Percentiles rank a stretch among this genome's conserved stretches.
phyloP scores from a whole-genome alignment of 441 rosid genomes.

The Manihot esculenta region DNA sequence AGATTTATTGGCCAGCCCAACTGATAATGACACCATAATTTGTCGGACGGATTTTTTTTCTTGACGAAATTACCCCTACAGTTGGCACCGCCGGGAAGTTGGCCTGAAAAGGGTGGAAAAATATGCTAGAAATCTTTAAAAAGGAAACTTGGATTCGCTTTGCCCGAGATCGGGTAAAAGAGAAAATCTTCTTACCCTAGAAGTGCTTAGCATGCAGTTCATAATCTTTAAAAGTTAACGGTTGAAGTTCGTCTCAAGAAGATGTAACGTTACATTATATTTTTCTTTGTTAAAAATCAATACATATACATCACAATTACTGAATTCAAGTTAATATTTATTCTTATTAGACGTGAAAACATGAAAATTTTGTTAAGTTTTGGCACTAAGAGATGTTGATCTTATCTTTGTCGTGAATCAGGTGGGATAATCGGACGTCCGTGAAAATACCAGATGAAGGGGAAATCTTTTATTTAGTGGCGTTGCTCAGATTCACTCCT shows the following conservation, averaged over 20 bases:
- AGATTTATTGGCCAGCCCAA: slow-evolving; percentile 40
- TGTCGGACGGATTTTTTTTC: slow-evolving; percentile 28
- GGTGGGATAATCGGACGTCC: slow-evolving; percentile 80
- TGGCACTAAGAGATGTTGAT: too few relatives aligned
- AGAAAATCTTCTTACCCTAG: too few relatives aligned
- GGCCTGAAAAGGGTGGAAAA: too few relatives aligned
- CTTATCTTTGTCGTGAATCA: slow-evolving; percentile 15
- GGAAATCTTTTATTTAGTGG: slow-evolving; percentile 81
- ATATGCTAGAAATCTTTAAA: not conserved
- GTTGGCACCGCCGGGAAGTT: not conserved
- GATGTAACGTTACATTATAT: too few relatives aligned
- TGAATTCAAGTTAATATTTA: too few relatives aligned
- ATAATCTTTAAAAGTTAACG: too few relatives aligned
- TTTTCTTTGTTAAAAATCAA: too few relatives aligned
- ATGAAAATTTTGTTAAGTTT: too few relatives aligned
- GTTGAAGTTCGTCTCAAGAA: too few relatives aligned
- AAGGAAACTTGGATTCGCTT: not conserved
- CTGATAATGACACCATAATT: slow-evolving; percentile 41
- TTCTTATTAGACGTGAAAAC: too few relatives aligned
- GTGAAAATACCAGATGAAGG: slow-evolving; percentile 58
- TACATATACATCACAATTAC: too few relatives aligned
- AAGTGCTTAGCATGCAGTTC: too few relatives aligned
- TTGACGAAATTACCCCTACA: slow-evolving; percentile 31
- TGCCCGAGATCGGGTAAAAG: not conserved
- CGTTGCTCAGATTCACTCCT: slow-evolving; percentile 64